phyloP scores from a whole-genome alignment of 495 filamentous ascomycete genomes.

The Aspergillus carlsbadensis region DNA sequence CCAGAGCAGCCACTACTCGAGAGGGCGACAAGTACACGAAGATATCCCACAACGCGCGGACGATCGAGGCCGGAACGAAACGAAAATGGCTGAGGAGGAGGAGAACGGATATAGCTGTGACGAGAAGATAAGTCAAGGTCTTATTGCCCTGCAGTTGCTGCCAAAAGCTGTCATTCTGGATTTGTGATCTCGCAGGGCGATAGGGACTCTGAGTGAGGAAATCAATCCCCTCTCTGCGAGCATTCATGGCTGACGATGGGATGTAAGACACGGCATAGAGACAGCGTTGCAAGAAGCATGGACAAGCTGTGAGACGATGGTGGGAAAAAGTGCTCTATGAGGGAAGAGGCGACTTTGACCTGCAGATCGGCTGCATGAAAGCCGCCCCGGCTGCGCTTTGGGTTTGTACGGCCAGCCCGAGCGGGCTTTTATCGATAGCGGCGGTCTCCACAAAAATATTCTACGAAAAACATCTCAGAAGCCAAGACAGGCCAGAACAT shows the following conservation, averaged over 20 bases:
- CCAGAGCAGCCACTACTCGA: conserved; percentile 57
- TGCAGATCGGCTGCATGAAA: conserved; percentile 15
- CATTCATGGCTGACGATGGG: conserved; percentile 40
- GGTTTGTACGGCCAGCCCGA: conserved; percentile 31
- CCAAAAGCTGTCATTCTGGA: conserved; percentile 36
- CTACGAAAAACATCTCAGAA: conserved; percentile 12
- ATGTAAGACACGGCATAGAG: conserved; percentile 24
- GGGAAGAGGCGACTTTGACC: conserved; percentile 2
- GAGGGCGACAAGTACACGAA: conserved; percentile 62
- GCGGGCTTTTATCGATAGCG: conserved; percentile 41
- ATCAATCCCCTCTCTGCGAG: conserved; percentile 35
- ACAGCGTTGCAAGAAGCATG: conserved; percentile 23
- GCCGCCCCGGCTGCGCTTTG: conserved; percentile 25
- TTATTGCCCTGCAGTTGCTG: conserved; percentile 29
- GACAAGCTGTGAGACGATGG: not conserved
- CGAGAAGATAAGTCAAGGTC: conserved; percentile 24
- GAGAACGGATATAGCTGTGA: conserved; percentile 25
- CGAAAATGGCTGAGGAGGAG: conserved; percentile 31
- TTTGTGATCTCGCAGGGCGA: conserved; percentile 22
- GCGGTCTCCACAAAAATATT: conserved; percentile 33
- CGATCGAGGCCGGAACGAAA: conserved; percentile 27
- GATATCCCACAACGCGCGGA: conserved; percentile 55
- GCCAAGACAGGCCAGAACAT: not conserved
- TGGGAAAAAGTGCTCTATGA: not conserved
- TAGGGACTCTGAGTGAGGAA: conserved; percentile 34